A percentile compares a stretch with the other conserved stretches of the same genome.
phyloP scores from a whole-genome alignment of 495 filamentous ascomycete species.

The Tuber borchii region DNA sequence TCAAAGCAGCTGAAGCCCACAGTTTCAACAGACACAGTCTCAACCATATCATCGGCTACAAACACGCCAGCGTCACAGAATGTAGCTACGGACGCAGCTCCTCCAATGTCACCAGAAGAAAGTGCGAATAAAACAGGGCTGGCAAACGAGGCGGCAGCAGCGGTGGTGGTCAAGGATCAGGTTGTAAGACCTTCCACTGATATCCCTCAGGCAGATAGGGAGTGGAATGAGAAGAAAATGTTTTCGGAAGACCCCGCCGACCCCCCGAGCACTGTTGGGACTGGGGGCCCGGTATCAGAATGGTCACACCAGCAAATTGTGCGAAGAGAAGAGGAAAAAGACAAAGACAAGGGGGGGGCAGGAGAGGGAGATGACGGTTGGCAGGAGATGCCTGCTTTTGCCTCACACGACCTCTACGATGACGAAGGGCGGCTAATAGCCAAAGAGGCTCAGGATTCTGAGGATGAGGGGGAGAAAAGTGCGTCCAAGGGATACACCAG shows the following conservation, averaged over 20 bases:
- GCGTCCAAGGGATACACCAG: constrained; percentile 92
- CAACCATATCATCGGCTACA: neutral
- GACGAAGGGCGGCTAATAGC: constrained; percentile 85
- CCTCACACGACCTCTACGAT: constrained; percentile 88
- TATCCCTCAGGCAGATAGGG: constrained; percentile 31
- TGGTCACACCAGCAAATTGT: constrained; percentile 86
- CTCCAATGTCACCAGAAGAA: neutral
- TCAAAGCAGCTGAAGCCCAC: neutral
- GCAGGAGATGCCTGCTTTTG: constrained; percentile 90
- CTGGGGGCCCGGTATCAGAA: constrained; percentile 55
- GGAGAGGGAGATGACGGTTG: constrained; percentile 59
- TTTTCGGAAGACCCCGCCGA: constrained; percentile 39
- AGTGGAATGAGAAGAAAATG: constrained; percentile 40
- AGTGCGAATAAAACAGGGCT: neutral
- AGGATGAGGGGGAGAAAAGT: constrained; percentile 65
- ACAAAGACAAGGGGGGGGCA: constrained; percentile 48
- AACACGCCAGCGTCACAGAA: neutral
- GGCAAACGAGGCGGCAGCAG: neutral
- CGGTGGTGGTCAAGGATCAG: neutral
- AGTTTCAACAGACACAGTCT: neutral
- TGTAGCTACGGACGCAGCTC: neutral
- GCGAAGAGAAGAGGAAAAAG: constrained; percentile 38
- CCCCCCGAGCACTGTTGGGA: constrained; percentile 24
- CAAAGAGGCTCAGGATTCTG: constrained; percentile 62
- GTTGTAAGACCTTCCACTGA: constrained; percentile 7